Evolutionary conservation across 345 rosid genomes (phyloP).

Genomic region (Hibiscus mutabilis): DNA sequence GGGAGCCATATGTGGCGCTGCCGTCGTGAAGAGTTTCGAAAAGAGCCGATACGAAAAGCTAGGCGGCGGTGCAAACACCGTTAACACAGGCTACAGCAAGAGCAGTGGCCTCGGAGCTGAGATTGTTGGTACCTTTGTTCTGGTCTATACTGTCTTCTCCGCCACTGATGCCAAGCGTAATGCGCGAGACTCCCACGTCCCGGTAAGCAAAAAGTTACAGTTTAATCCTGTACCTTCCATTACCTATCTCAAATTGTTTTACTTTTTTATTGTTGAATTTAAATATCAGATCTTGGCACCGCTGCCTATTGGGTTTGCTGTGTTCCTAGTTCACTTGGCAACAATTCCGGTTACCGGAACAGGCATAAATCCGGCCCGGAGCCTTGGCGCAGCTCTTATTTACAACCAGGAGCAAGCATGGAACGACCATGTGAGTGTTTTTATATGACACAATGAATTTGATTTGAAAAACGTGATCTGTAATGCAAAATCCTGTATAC

Average conservation of each 20-base stretch:
- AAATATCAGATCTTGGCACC: conserved; percentile 43
- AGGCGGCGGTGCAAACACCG: conserved; percentile 37
- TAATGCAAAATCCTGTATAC: neutral
- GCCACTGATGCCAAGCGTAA: conserved; percentile 44
- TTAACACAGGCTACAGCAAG: conserved; percentile 25
- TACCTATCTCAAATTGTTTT: neutral
- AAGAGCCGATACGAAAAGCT: conserved; percentile 19
- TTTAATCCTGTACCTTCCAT: neutral
- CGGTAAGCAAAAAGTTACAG: conserved; percentile 22
- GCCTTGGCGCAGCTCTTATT: conserved; percentile 45
- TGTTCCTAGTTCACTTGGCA: conserved; percentile 46
- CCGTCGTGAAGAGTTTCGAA: conserved; percentile 33
- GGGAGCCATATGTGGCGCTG: conserved; percentile 40
- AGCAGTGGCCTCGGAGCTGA: conserved; percentile 36
- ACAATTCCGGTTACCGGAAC: conserved; percentile 46
- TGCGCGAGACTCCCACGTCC: conserved; percentile 46
- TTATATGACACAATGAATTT: neutral
- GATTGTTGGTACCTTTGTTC: conserved; percentile 36
- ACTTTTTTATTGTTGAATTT: neutral
- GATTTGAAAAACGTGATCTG: neutral
- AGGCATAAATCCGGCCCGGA: conserved; percentile 48
- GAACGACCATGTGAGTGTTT: conserved; percentile 34
- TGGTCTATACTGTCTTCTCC: conserved; percentile 46
- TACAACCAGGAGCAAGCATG: conserved; percentile 38
- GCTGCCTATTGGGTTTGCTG: conserved; percentile 47